phyloP scores from a whole-genome alignment of 148 eudicot genomes.

The Spergularia bocconei region DNA sequence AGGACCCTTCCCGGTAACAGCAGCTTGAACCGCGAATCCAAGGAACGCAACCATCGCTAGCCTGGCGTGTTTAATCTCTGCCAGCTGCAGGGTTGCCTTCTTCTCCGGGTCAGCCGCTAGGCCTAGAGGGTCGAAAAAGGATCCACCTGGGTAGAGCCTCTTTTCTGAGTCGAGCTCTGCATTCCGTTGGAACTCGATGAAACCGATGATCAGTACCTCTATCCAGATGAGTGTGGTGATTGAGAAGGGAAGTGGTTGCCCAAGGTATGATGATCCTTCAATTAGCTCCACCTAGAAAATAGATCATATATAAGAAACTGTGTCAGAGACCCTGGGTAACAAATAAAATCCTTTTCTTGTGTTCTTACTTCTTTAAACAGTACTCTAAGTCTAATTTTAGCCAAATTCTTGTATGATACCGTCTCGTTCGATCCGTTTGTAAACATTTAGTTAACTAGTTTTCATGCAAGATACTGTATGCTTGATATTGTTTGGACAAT shows the following conservation, averaged over 20 bases:
- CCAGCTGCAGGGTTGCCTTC: constrained; percentile 81
- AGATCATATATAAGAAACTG: neutral
- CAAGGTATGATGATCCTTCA: constrained; percentile 92
- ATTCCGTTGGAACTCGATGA: constrained; percentile 93
- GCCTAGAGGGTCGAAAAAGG: constrained; percentile 75
- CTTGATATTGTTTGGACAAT: no score
- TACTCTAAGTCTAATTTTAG: no score
- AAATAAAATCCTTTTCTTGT: no score
- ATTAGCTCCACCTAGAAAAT: constrained; percentile 72
- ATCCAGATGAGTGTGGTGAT: constrained; percentile 83
- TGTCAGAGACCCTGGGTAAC: neutral
- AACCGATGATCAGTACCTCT: constrained; percentile 82
- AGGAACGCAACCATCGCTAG: constrained; percentile 95
- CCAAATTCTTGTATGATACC: no score
- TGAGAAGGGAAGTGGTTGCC: constrained; percentile 94
- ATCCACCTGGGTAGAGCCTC: constrained; percentile 93
- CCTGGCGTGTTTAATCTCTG: constrained; percentile 97
- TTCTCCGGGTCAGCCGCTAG: constrained; percentile 92
- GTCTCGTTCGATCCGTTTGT: no score
- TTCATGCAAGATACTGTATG: no score
- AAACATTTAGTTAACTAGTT: no score
- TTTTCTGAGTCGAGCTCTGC: constrained; percentile 91
- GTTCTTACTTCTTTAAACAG: no score
- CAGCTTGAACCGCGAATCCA: constrained; percentile 95
- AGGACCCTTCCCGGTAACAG: constrained; percentile 94